These are phyloP conservation scores for Nigrograna mackinnonii DNA, from an alignment of 2,329 filamentous ascomycete species.

Conservation along the genomic window DNA sequence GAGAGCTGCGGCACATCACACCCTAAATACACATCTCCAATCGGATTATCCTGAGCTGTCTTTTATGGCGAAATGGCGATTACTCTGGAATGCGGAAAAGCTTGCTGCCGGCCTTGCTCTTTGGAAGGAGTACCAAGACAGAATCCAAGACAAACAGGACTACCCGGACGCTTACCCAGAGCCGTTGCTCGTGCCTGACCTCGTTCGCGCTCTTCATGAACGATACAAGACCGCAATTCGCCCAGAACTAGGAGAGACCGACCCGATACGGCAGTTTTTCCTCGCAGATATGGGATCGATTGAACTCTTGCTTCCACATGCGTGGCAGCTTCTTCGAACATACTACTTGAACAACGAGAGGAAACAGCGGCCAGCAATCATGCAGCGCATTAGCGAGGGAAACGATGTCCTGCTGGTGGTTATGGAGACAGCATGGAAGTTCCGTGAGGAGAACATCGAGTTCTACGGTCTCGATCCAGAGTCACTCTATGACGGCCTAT, in stretches of 20 bases:
- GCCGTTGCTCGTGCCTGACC: constrained; percentile 72
- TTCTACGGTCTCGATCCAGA: constrained; percentile 76
- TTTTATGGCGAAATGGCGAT: constrained; percentile 71
- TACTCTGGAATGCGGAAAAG: constrained; percentile 91
- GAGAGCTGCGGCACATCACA: constrained; percentile 73
- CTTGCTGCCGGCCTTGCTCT: constrained; percentile 77
- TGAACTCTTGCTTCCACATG: constrained; percentile 77
- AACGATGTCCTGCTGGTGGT: constrained; percentile 72
- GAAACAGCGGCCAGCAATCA: constrained; percentile 55
- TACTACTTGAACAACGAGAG: constrained; percentile 71
- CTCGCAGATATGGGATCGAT: constrained; percentile 66
- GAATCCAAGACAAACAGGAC: constrained; percentile 70
- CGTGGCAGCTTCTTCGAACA: constrained; percentile 68
- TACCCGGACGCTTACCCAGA: constrained; percentile 61
- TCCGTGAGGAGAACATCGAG: constrained; percentile 70
- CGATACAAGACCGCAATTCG: constrained; percentile 72
- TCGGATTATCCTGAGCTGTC: constrained; percentile 67
- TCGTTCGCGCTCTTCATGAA: constrained; percentile 76
- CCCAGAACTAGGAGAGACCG: constrained; percentile 69
- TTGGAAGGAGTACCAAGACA: constrained; percentile 79
- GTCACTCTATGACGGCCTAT: constrained; percentile 54
- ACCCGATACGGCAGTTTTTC: constrained; percentile 86
- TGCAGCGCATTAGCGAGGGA: constrained; percentile 64
- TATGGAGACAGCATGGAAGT: constrained; percentile 67
- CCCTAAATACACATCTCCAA: constrained; percentile 73